Conservation (phyloP, 179 eudicot species). For the Beta lomatogona region DNA sequence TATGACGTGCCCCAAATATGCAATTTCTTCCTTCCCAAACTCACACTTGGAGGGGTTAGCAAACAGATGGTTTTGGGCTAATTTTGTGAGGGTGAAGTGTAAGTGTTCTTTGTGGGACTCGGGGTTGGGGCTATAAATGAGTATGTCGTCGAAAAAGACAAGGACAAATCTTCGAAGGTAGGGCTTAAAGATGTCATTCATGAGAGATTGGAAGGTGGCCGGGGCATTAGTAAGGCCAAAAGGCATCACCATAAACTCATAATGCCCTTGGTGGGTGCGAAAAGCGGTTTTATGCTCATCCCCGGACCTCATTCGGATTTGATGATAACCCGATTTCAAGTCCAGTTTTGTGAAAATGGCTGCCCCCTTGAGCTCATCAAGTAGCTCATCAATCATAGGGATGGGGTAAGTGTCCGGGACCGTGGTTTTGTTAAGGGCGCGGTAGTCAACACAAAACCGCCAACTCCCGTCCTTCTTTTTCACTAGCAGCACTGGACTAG, state of each 20-base stretch:
- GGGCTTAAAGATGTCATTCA: not conserved
- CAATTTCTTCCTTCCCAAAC: not conserved
- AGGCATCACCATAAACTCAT: not conserved
- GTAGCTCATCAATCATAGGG: not conserved
- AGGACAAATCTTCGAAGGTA: not conserved
- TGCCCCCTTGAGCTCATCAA: not conserved
- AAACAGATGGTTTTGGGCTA: no score
- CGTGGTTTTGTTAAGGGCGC: not conserved
- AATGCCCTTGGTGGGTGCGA: not conserved
- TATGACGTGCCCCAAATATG: not conserved
- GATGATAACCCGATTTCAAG: not conserved
- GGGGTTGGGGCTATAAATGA: not conserved
- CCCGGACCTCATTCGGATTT: not conserved
- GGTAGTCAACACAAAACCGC: not conserved
- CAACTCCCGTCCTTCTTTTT: conserved; percentile 4
- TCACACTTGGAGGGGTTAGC: not conserved
- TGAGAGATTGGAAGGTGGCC: not conserved
- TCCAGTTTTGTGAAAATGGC: not conserved
- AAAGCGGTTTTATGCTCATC: not conserved
- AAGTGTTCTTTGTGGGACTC: not conserved
- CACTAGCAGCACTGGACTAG: not conserved
- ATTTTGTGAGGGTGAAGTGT: not conserved
- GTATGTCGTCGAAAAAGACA: not conserved
- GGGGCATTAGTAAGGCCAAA: not conserved
- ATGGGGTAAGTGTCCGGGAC: not conserved